Evolutionary conservation across 1,139 yeast genomes (phyloP), one percentile per base, ranked within the genome.

Genomic region (Citeromyces hawaiiensis): DNA sequence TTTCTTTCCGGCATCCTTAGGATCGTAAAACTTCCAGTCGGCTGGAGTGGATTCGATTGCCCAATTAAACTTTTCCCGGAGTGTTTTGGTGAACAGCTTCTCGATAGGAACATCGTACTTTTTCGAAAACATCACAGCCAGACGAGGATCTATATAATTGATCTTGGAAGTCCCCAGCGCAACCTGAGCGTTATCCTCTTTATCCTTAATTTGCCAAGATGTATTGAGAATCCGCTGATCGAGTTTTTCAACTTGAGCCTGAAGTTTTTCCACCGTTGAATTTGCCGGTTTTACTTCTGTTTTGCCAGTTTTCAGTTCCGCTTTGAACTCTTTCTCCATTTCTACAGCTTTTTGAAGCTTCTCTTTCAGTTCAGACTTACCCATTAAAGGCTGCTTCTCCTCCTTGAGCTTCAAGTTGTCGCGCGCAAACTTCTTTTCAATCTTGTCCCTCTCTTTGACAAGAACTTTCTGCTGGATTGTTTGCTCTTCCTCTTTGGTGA

Each of bases 51-150:
- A 78, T 56, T 88, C 94, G 42, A 88, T 81, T 19, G 98, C 97
- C 98, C 98, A 88, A 40, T 75, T 79, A 61, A 88, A 88, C 64
- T 88, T 88, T 37, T 88, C 96, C 47, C 97, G 68, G 47, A 88
- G 66, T 0, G 97, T 83, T 60, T 86, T 87, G 18, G 96, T 82
- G 51, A 91, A 87, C 40, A 91, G 68, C 60, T 85, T 87, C 58
- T 88, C 97, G 44, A 91, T 81, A 10, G 97, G 97, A 19, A 91
- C 96, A 43, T 75, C 68, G 54, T 66, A 86, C 59, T 78, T 83
- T 59, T 87, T 87, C 39, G 95, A 74, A 59, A 87, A 91, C 70
- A 85, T 78, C 37, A 85, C 96, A 0, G 94, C 79, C 50, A 91
- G 66, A 49, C 98, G 69, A 19, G 98, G 98, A 59, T 91, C 98